Evolutionary conservation across 2,329 filamentous ascomycete genomes (phyloP).

Genomic region (Microdochium bolleyi): DNA sequence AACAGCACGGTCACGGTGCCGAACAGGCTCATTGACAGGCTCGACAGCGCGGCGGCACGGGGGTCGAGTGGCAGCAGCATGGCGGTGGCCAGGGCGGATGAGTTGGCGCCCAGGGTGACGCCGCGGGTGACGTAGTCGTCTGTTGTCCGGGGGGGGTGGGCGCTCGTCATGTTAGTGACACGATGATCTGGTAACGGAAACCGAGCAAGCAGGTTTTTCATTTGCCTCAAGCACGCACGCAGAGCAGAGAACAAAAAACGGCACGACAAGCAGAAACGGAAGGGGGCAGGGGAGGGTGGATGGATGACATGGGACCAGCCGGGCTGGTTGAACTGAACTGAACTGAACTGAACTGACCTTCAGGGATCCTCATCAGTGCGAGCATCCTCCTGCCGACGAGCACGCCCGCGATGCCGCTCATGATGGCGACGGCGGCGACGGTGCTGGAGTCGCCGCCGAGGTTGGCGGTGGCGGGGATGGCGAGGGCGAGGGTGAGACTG

Average conservation of each 20-base stretch:
- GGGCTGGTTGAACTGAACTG: no score
- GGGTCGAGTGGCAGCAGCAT: constrained; percentile 47
- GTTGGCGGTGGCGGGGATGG: constrained; percentile 46
- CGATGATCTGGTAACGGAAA: no score
- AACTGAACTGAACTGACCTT: constrained; percentile 35
- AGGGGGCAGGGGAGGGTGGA: no score
- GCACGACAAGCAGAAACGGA: no score
- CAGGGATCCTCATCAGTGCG: constrained; percentile 39
- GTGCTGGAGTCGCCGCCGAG: constrained; percentile 48
- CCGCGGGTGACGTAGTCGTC: constrained; percentile 58
- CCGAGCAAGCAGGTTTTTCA: no score
- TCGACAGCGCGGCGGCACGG: constrained; percentile 49
- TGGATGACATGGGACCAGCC: no score
- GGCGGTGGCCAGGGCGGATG: constrained; percentile 51
- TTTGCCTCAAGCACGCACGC: no score
- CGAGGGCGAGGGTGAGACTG: constrained; percentile 52
- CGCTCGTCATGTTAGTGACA: no score
- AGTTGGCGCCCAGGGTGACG: constrained; percentile 53
- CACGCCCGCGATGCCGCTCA: constrained; percentile 51
- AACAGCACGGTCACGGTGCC: constrained; percentile 51
- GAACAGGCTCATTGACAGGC: constrained; percentile 53
- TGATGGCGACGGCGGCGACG: constrained; percentile 47
- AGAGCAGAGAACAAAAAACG: neutral
- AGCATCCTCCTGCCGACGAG: constrained; percentile 44
- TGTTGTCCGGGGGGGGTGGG: no score